Evolutionary conservation across 257 asterid genomes (phyloP), one percentile per base, ranked within the genome.

Genomic region (Linaria vulgaris): DNA sequence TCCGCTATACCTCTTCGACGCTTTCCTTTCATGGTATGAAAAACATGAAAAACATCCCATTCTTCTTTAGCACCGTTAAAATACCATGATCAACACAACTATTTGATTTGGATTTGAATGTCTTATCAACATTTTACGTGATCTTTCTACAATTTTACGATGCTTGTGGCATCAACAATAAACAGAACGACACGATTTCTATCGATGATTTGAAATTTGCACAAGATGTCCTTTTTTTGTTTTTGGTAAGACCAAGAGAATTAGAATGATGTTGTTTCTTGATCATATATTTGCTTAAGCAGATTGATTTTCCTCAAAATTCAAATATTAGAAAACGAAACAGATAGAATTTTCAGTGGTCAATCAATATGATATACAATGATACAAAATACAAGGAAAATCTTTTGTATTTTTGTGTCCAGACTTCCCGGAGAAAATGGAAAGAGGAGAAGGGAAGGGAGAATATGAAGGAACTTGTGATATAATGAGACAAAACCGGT

Each of bases 41-140:
- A 88, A 91, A 70, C 96, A 91, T 41, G 95, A 76, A 74, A 86
- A 88, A 74, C 91, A 91, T 73, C 79, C 80, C 98, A 91, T 88
- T 64, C 63, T 72, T 58, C n/a, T n/a, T n/a, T n/a, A n/a, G 68
- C 70, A 31, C 58, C 71, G 65, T 69, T 58, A 12, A 61, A 48
- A 56, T 68, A 45, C 53, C 68, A 69, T 34, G 41, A 34, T 54
- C 21, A 17, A 21, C 27, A 21, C 30, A 78, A 53, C 55, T 43
- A 52, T 23, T 69, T 67, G 60, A 63, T 44, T 66, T 41, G 66
- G 48, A 49, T 21, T 15, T 19, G 0, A 7, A 34, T 34, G 10
- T 34, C 41, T 34, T 3, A 8, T 34, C 41, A 15, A 46, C 51
- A 34, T 45, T n/a, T 37, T 30, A 7, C 2, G 9, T 4, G 57